These are phyloP conservation scores for Suillus clintonianus DNA, from an alignment of 768 basidiomycete genomes.

Conservation along the genomic window DNA sequence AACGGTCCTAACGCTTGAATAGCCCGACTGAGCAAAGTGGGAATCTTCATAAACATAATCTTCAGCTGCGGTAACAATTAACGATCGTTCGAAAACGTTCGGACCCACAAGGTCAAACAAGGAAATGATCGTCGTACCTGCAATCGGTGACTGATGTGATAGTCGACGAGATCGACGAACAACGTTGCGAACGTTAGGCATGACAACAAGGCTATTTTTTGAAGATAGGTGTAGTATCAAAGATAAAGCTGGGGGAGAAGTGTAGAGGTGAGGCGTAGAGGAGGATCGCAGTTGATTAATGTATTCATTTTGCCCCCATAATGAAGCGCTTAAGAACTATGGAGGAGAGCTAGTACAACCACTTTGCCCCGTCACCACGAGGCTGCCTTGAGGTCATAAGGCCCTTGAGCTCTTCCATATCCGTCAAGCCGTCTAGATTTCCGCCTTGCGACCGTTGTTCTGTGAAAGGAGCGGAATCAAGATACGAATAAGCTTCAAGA, in stretches of 20 bases:
- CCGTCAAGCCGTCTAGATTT: conserved; percentile 27
- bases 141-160: conserved; percentile 39
- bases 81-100: conserved; percentile 34
- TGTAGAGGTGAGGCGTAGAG: conserved; percentile 16
- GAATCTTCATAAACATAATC: conserved; percentile 29
- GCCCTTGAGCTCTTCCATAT: conserved; percentile 27
- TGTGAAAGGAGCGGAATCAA: conserved; percentile 1
- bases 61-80: conserved; percentile 33
- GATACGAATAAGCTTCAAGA: background rate
- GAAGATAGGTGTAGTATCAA: conserved; percentile 5
- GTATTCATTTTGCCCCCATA: conserved; percentile 9
- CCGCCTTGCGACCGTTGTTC: conserved; percentile 7
- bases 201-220: conserved; percentile 12
- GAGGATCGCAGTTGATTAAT: conserved; percentile 5
- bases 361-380: conserved; percentile 43
- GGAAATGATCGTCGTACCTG: conserved; percentile 30
- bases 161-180: conserved; percentile 47
- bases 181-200: conserved; percentile 33
- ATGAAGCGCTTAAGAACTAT: conserved; percentile 32
- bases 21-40: conserved; percentile 22
- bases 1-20: conserved; percentile 18
- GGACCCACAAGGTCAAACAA: conserved; percentile 23
- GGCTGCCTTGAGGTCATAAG: conserved; percentile 36
- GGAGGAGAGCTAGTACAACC: conserved; percentile 21
- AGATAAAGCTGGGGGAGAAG: conserved; percentile 5